phyloP scores from a whole-genome alignment of 768 basidiomycete genomes.

The Kwoniella sp. region DNA sequence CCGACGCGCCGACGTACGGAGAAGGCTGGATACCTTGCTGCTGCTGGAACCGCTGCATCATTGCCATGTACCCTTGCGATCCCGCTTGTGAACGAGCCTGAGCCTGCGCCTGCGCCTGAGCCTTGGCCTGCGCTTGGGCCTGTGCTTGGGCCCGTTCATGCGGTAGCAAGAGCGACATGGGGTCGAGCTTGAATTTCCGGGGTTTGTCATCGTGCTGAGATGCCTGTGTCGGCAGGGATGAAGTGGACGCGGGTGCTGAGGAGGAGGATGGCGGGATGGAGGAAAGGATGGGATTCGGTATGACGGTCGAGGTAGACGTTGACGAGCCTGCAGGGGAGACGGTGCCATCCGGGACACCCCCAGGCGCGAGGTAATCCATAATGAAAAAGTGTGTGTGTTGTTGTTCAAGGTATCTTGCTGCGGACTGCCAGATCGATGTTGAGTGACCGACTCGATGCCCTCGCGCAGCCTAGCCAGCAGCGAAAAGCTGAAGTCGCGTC shows the following conservation, averaged over 20 bases:
- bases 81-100: not conserved
- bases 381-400: too few relatives aligned
- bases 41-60: too few relatives aligned
- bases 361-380: too few relatives aligned
- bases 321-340: not conserved
- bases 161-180: slow-evolving; percentile 41
- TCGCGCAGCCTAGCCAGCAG: too few relatives aligned
- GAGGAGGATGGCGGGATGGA: not conserved
- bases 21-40: too few relatives aligned
- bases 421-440: too few relatives aligned
- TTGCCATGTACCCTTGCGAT: not conserved
- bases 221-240: not conserved
- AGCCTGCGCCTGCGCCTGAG: not conserved
- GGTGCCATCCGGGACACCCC: too few relatives aligned
- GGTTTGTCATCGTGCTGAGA: slow-evolving; percentile 5
- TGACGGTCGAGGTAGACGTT: slow-evolving; percentile 2
- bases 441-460: too few relatives aligned
- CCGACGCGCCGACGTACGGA: too few relatives aligned
- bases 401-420: too few relatives aligned
- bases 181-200: slow-evolving; percentile 43
- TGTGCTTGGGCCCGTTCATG: slow-evolving; percentile 41
- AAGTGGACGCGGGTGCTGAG: not conserved
- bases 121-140: not conserved
- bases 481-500: too few relatives aligned
- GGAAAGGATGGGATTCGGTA: not conserved